Conservation (phyloP, 441 rosid genomes). For the Arabidopsis hybrid region DNA sequence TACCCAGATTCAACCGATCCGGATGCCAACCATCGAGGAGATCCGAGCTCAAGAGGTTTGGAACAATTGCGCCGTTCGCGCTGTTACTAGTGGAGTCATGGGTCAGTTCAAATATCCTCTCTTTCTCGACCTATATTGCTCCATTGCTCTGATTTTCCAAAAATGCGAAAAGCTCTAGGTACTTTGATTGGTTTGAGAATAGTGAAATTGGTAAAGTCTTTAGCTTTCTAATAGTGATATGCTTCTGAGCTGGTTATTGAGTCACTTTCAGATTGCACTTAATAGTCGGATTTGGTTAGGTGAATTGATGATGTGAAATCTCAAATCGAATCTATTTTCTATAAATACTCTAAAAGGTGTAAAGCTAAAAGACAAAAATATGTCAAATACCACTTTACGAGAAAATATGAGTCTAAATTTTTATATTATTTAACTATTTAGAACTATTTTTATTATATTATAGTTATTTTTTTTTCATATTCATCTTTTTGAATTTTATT, state of each 20-base stretch:
- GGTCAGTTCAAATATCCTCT: conserved; percentile 54
- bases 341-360: neutral
- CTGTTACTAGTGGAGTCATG: conserved; percentile 87
- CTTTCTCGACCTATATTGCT: conserved; percentile 16
- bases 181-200: too few species aligned
- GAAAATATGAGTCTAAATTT: too few species aligned
- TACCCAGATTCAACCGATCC: conserved; percentile 57
- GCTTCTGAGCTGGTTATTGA: conserved; percentile 1
- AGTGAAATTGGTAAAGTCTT: too few species aligned
- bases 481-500: too few species aligned
- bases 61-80: conserved; percentile 88
- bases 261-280: neutral
- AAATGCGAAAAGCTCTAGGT: too few species aligned
- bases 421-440: too few species aligned
- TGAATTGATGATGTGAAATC: neutral
- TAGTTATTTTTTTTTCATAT: too few species aligned
- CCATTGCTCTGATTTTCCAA: neutral
- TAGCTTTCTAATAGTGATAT: neutral
- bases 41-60: conserved; percentile 93
- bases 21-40: conserved; percentile 90
- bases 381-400: too few species aligned
- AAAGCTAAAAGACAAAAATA: neutral
- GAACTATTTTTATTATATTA: too few species aligned
- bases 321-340: neutral
- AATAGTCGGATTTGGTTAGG: neutral